Evolutionary conservation across 495 filamentous ascomycete genomes (phyloP), one percentile per base, ranked within the genome.

Genomic region (Penicillium maclennaniae): DNA sequence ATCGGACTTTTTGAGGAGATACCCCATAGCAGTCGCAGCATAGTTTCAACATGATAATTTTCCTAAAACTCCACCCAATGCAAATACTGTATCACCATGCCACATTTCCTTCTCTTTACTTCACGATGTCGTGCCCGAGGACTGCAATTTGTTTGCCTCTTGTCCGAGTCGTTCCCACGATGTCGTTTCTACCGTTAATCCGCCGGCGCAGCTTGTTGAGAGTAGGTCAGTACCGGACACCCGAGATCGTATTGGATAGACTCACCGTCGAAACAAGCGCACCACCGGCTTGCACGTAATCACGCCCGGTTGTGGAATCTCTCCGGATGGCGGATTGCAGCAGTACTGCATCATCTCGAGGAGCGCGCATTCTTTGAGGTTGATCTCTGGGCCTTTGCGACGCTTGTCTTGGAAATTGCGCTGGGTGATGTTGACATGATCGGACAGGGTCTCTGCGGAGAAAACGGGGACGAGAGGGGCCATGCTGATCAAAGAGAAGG

Each of bases 171-270:
- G 66, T 49, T 93, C 88, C 87, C 87, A 92, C 44, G 79, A 73
- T 20, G 89, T 95, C 21, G 89, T 95, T 69, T 96, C 91, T 9
- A 91, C 87, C 55, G 79, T 87, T 66, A 92, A 83, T 49, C 79
- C 84, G 61, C 83, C 82, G 26, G 80, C 79, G 71, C 91, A 95
- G 49, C 90, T 96, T 96, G 67, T 28, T 12, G 31, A 47, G 26
- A 26, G 20, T 7, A 9, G 34, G 7, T 49, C 34, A 49, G 47
- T 37, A 21, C 6, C 16, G 5, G n/a, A 6, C 25, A 15, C 10
- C 21, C 4, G 10, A 8, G 1, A 23, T 27, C 25, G 4, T 21
- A 37, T 9, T 17, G 45, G 14, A 6, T 19, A 39, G 43, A 70
- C 85, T 71, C 69, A 96, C 91, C 79, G 75, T 67, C 91, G 79